Conservation (phyloP, 495 filamentous ascomycete genomes). For the Daldinia bambusicola region DNA sequence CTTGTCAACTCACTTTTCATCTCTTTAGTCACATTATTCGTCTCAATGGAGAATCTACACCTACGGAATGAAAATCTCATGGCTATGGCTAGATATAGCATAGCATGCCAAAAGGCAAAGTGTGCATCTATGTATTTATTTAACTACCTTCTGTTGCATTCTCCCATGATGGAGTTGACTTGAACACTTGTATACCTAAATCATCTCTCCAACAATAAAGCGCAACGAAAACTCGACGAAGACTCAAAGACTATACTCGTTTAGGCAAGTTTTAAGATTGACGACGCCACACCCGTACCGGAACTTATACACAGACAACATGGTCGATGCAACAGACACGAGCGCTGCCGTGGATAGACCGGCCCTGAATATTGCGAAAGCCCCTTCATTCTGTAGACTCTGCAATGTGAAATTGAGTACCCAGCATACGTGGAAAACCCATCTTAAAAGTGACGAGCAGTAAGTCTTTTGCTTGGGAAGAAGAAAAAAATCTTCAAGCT, state of each 20-base stretch:
- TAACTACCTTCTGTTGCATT: background rate
- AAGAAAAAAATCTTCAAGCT: background rate
- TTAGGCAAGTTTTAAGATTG: background rate
- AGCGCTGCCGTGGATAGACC: background rate
- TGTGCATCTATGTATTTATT: background rate
- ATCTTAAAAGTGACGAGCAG: constrained; percentile 1
- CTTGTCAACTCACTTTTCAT: background rate
- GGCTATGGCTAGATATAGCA: background rate
- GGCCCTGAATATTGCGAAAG: background rate
- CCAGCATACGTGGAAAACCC: constrained; percentile 1
- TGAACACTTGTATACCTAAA: background rate
- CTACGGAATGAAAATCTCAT: background rate
- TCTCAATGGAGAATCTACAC: background rate
- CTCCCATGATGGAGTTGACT: background rate
- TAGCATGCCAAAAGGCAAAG: background rate
- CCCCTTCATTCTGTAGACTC: constrained; percentile 4
- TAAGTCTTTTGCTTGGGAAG: background rate
- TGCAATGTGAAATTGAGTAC: background rate
- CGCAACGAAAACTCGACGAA: too few relatives aligned
- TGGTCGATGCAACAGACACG: background rate
- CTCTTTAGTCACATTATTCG: background rate
- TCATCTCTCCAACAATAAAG: background rate
- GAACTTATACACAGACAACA: background rate
- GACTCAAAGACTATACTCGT: background rate
- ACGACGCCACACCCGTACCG: background rate